Base-by-base conservation (phyloP, 139 green algal species). In the Nannochloris sp. region DNA sequence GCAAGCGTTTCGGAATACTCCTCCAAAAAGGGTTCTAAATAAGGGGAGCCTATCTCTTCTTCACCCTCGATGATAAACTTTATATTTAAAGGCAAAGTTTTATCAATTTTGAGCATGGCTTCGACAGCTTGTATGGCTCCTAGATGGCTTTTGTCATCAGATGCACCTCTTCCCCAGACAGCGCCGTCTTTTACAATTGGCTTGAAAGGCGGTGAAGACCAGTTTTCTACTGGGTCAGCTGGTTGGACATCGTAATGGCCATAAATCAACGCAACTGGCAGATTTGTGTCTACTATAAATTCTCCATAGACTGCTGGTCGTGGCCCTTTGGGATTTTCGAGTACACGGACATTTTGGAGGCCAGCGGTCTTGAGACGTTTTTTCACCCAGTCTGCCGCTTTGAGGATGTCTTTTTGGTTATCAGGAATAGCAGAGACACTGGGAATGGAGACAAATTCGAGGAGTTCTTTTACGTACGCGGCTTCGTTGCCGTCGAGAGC, bases 221-320 rank as follows among this genome's bases (percentile, higher is more conserved):
- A 92, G 30, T 76, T 54, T 0, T 83, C 65, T 2, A 85, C 24
- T 1, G 82, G 81, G 57, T 92, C 81, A 5, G 60, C 66, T 1
- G 54, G 67, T 54, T 81, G 85, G 4, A 92, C 85, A 56, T 92
- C 85, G 35, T 84, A 92, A 68, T 92, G 85, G 0, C 80, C 86
- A 55, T 92, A 92, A 19, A 93, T 74, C 13, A 93, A 73, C 0
- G 83, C 70, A 3, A 84, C 91, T 10, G 79, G 83, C 27, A 56
- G 23, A 2, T 44, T 64, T 12, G 44, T 27, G 6, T 67, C 74
- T 30, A 65, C 54, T 32, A 84, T 34, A 67, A 72, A 87, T 10
- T 92, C 66, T 9, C 44, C 85, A 46, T 87, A 92, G 45, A 92
- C 84, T 8, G 81, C 71, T 14, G 85, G 85, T 15, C 83, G 77